Evolutionary conservation across 208 protist genomes (phyloP).

Genomic region (Leishmania guyanensis): DNA sequence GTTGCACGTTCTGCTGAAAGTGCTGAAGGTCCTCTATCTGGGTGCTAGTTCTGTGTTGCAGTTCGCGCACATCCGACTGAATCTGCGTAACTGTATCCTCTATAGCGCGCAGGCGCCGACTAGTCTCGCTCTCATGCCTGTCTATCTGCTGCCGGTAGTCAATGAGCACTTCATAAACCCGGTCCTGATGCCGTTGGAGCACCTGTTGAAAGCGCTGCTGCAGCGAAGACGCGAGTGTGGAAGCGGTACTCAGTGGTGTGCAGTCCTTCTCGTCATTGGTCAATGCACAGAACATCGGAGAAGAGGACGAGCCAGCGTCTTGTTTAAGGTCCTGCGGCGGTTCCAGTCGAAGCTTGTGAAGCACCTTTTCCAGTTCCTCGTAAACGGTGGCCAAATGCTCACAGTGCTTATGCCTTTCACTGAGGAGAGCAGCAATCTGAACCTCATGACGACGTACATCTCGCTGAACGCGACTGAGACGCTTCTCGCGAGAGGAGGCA

Average conservation of each 20-base stretch:
- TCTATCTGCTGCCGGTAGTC: slow-evolving; percentile 27
- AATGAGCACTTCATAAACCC: slow-evolving; percentile 25
- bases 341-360: slow-evolving; percentile 16
- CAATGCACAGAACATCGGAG: background rate
- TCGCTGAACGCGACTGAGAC: slow-evolving; percentile 18
- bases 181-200: slow-evolving; percentile 20
- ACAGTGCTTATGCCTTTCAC: slow-evolving; percentile 38
- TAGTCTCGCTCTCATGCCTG: slow-evolving; percentile 13
- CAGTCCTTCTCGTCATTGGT: background rate
- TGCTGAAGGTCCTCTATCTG: background rate
- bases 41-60: background rate
- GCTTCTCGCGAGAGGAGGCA: slow-evolving; percentile 22
- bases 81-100: slow-evolving; percentile 10
- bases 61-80: slow-evolving; percentile 16
- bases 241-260: background rate
- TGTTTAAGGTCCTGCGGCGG: background rate
- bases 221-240: background rate
- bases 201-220: slow-evolving; percentile 2
- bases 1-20: slow-evolving; percentile 5
- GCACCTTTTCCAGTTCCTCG: slow-evolving; percentile 25
- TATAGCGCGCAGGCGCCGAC: slow-evolving; percentile 16
- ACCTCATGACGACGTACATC: slow-evolving; percentile 16
- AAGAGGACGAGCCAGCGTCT: background rate
- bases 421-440: slow-evolving; percentile 17
- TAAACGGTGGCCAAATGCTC: slow-evolving; percentile 28